Base-by-base conservation (phyloP, 225 moss, liverwort and hornwort species). In the Thuidium tamariscinum region DNA sequence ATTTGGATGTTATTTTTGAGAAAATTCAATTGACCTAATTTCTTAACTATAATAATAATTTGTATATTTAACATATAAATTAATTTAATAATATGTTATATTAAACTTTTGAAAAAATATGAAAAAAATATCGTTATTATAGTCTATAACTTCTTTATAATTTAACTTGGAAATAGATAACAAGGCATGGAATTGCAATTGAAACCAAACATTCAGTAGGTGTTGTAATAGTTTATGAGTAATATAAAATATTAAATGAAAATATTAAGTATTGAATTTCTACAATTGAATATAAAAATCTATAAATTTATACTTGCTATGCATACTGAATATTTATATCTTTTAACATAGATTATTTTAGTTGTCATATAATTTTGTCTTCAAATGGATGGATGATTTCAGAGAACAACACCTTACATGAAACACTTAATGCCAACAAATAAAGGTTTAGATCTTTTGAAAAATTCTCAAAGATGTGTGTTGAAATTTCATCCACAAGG, bases 331-430 rank as follows among this genome's bases (percentile, higher is more conserved):
- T n/a, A n/a, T n/a, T 16, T 29, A 44, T 46, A 71, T 10, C 2
- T 44, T 16, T 0, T 29, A 44, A 6, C 0, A 9, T 27, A 44
- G 2, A 44, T 41, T 3, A 42, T 27, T 71, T 1, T 44, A 36
- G 10, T 14, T 23, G 7, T 30, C 14, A 46, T 57, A 29, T 15
- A 13, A 48, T 23, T 36, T 41, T n/a, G 6, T 29, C 4, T n/a
- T 29, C 15, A 68, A 52, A 63, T 46, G 23, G 1, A 57, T 32
- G 12, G 23, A 79, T 49, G 69, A 36, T 66, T 68, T 62, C 8
- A 91, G 89, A 89, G 91, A 84, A 88, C 83, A 49, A 26, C 91
- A 56, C 92, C 94, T 39, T 88, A 87, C 11, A 86, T 94, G 60
- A 90, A 88, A 71, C 85, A 74, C 21, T 86, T 93, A 22, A 88